Percentiles rank a stretch among this genome's conserved stretches.
phyloP scores from a whole-genome alignment of 495 filamentous ascomycete genomes.

The Hamigera avellanea region DNA sequence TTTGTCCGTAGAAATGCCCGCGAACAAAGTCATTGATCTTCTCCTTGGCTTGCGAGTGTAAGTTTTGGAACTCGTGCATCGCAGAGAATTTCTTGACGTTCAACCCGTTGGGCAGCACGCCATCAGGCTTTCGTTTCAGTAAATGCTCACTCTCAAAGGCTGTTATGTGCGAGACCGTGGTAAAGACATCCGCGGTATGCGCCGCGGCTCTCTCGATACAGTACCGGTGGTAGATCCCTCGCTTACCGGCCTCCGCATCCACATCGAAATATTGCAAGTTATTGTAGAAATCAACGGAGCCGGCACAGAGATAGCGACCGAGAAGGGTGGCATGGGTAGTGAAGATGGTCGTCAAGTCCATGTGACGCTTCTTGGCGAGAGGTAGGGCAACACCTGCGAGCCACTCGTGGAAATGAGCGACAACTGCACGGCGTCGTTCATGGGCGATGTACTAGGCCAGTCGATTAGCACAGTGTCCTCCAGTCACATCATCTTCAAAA shows the following conservation, averaged over 20 bases:
- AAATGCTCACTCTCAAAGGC: conserved; percentile 96
- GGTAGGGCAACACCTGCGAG: conserved; percentile 92
- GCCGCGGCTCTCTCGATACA: conserved; percentile 93
- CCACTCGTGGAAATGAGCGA: conserved; percentile 99
- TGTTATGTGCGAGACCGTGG: conserved; percentile 96
- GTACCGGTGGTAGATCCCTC: conserved; percentile 97
- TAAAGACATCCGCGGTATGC: conserved; percentile 91
- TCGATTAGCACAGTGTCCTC: conserved; percentile 4
- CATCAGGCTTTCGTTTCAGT: conserved; percentile 94
- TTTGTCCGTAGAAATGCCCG: conserved; percentile 96
- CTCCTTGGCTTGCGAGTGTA: conserved; percentile 91
- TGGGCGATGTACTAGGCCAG: conserved; percentile 70
- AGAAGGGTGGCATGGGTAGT: conserved; percentile 94
- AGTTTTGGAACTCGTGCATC: conserved; percentile 97
- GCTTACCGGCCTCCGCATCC: conserved; percentile 92
- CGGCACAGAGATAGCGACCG: conserved; percentile 91
- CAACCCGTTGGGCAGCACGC: conserved; percentile 89
- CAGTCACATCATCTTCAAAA: background rate
- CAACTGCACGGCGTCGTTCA: conserved; percentile 78
- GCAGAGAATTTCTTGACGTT: conserved; percentile 99
- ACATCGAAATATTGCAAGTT: conserved; percentile 96
- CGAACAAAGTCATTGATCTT: conserved; percentile 98
- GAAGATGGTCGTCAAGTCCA: conserved; percentile 97
- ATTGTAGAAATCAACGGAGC: conserved; percentile 98
- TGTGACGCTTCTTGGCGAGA: conserved; percentile 80